A percentile compares a stretch with the other conserved stretches of the same genome.
Conservation (phyloP, 2,329 filamentous ascomycete genomes). For the Sodiomyces alkalinus region DNA sequence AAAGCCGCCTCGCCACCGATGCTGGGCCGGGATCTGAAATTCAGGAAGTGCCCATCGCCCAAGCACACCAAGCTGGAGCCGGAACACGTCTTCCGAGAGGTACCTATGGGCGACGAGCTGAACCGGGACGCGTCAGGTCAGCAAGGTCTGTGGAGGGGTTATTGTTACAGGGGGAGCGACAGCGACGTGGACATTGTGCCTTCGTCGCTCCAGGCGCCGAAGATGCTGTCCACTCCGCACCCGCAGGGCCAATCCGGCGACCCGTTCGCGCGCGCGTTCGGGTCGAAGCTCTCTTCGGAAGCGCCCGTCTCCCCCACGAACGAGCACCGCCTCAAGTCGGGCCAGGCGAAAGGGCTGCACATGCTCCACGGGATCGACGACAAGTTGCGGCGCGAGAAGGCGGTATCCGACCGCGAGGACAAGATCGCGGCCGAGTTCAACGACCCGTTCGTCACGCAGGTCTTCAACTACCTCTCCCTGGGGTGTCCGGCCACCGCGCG, state of each 20-base stretch:
- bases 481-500: constrained; percentile 80
- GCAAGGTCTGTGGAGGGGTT: constrained; percentile 63
- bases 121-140: constrained; percentile 41
- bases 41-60: constrained; percentile 71
- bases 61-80: constrained; percentile 74
- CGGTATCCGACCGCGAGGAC: constrained; percentile 32
- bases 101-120: constrained; percentile 27
- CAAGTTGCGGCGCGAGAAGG: constrained; percentile 32
- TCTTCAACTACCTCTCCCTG: constrained; percentile 91
- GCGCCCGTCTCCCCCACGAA: constrained; percentile 19
- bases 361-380: constrained; percentile 37
- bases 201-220: constrained; percentile 27
- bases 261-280: constrained; percentile 26
- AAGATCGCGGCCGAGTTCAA: constrained; percentile 54
- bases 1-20: constrained; percentile 61
- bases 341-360: constrained; percentile 27
- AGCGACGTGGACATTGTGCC: constrained; percentile 22
- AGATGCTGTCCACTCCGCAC: constrained; percentile 34
- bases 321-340: constrained; percentile 14
- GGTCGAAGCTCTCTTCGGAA: constrained; percentile 20
- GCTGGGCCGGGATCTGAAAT: constrained; percentile 68
- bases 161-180: constrained; percentile 34
- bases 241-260: constrained; percentile 25
- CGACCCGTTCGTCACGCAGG: constrained; percentile 79
- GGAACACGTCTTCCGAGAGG: constrained; percentile 45